Evolutionary conservation across 2,329 filamentous ascomycete species (phyloP).

Genomic region (Tolypocladium tundrense): DNA sequence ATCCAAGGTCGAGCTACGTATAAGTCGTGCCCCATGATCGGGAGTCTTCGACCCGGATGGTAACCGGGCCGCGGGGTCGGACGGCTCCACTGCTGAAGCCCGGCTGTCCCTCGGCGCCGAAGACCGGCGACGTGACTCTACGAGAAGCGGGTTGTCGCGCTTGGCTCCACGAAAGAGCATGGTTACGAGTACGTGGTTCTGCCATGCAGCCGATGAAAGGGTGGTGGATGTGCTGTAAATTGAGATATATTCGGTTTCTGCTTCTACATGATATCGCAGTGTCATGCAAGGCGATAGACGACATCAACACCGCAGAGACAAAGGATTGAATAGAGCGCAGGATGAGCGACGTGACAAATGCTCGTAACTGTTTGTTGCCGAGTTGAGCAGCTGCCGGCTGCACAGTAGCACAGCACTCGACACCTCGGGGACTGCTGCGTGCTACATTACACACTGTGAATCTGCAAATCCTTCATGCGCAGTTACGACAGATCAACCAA

Average conservation of each 20-base stretch:
- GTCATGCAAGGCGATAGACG: too few species aligned
- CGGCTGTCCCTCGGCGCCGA: not conserved
- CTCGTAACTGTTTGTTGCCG: not conserved
- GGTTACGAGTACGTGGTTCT: not conserved
- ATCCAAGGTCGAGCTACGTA: not conserved
- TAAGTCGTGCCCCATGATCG: not conserved
- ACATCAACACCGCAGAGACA: not conserved
- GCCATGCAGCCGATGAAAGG: not conserved
- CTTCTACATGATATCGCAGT: too few species aligned
- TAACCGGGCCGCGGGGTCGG: not conserved
- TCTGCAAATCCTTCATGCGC: not conserved
- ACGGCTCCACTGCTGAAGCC: not conserved
- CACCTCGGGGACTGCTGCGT: not conserved
- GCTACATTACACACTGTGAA: not conserved
- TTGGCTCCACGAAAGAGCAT: not conserved
- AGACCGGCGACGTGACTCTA: not conserved
- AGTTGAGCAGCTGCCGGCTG: too few species aligned
- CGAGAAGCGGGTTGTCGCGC: not conserved
- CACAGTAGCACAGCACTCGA: not conserved
- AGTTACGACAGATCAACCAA: not conserved
- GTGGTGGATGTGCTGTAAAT: not conserved
- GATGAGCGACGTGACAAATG: not conserved
- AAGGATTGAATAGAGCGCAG: not conserved
- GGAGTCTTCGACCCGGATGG: not conserved
- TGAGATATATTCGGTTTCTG: not conserved